A percentile compares a stretch with the other conserved stretches of the same genome.
Evolutionary conservation across 345 rosid species (phyloP).

Genomic region (Eucalyptus erythrocorys): DNA sequence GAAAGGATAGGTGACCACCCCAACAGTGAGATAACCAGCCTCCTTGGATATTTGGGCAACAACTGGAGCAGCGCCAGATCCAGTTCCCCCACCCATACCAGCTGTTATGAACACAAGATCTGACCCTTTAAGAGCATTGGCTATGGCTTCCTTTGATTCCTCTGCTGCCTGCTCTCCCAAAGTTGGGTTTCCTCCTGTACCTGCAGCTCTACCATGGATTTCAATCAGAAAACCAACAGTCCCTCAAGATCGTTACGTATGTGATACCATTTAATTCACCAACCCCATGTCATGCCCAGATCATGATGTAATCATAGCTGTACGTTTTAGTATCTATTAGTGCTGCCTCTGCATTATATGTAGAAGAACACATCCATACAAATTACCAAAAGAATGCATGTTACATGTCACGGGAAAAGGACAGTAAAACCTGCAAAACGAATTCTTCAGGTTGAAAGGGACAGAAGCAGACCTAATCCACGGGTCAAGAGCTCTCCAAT

Average conservation of each 20-base stretch:
- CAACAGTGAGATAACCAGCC: constrained; percentile 93
- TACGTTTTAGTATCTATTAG: not conserved
- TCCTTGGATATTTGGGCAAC: constrained; percentile 90
- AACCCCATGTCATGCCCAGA: not conserved
- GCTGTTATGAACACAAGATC: constrained; percentile 97
- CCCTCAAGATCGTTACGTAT: not conserved
- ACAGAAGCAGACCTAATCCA: constrained; percentile 60
- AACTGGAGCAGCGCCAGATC: constrained; percentile 99
- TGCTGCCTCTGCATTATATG: not conserved
- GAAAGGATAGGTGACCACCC: constrained; percentile 97
- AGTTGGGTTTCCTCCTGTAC: constrained; percentile 94
- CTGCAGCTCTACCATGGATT: constrained; percentile 19
- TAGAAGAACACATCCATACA: not conserved
- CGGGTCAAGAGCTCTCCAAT: constrained; percentile 97
- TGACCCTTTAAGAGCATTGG: constrained; percentile 89
- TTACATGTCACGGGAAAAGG: not conserved
- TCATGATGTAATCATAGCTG: not conserved
- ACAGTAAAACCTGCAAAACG: not conserved
- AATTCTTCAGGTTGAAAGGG: not conserved
- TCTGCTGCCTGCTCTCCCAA: constrained; percentile 99
- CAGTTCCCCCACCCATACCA: constrained; percentile 99
- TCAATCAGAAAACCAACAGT: not conserved
- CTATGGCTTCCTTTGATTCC: constrained; percentile 87
- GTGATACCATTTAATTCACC: not conserved
- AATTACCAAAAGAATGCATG: not conserved